These are phyloP conservation scores for Gynandropsis gynandra DNA, from an alignment of 345 rosid species.

Conservation along the genomic window DNA sequence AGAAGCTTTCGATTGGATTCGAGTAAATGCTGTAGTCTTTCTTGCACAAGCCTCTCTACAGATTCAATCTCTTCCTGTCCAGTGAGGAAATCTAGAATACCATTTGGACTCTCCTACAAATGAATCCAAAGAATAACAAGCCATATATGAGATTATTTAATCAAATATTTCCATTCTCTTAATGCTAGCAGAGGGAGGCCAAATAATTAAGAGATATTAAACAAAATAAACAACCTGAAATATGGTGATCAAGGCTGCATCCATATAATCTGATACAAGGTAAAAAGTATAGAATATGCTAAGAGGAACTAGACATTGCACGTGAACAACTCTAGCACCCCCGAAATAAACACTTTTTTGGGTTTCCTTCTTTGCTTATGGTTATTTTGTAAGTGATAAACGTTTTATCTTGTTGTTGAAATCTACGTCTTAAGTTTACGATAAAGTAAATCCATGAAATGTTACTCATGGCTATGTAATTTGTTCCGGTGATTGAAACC, in stretches of 20 bases:
- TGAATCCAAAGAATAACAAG: constrained; percentile 52
- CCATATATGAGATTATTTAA: constrained; percentile 3
- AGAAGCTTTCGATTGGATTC: constrained; percentile 48
- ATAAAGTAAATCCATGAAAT: no score
- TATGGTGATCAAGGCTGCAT: constrained; percentile 64
- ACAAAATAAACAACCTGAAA: constrained; percentile 57
- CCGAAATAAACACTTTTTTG: no score
- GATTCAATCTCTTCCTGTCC: constrained; percentile 98
- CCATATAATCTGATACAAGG: constrained; percentile 68
- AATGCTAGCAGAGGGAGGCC: no score
- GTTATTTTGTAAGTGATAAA: no score
- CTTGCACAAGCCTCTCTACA: constrained; percentile 62
- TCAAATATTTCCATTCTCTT: no score
- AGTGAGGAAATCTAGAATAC: constrained; percentile 83
- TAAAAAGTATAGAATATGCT: constrained; percentile 61
- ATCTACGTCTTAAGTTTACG: no score
- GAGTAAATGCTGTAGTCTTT: constrained; percentile 53
- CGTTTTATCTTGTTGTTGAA: no score
- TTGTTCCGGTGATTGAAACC: no score
- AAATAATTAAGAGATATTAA: no score
- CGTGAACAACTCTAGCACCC: constrained; percentile 80
- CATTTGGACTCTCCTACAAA: constrained; percentile 71
- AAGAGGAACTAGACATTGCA: constrained; percentile 76
- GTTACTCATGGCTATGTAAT: no score
- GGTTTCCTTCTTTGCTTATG: no score